phyloP scores from a whole-genome alignment of 495 filamentous ascomycete genomes.

The Trichocladium antarcticum region DNA sequence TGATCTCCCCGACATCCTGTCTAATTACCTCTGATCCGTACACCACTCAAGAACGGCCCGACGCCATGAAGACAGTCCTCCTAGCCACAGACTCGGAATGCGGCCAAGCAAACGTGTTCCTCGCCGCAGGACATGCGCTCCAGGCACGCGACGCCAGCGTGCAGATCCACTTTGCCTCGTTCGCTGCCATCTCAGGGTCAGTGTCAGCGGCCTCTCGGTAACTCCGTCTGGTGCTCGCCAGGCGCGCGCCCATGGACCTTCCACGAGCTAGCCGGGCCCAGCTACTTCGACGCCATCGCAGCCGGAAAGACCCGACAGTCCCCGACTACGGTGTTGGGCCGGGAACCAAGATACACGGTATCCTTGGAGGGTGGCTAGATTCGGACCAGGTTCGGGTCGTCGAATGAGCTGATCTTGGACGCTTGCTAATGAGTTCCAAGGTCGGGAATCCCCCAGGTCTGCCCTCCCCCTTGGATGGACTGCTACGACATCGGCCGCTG shows the following conservation, averaged over 20 bases:
- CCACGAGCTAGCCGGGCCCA: not conserved
- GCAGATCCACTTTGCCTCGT: conserved; percentile 42
- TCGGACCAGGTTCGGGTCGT: conserved; percentile 22
- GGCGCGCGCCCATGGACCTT: conserved; percentile 8
- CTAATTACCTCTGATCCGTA: too few species aligned
- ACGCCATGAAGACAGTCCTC: conserved; percentile 18
- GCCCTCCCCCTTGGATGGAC: conserved; percentile 42
- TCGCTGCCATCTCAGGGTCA: conserved; percentile 20
- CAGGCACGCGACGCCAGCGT: conserved; percentile 24
- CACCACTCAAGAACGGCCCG: too few species aligned
- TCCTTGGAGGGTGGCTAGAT: conserved; percentile 4
- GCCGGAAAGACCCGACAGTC: not conserved
- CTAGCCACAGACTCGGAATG: conserved; percentile 26
- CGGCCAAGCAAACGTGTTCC: conserved; percentile 34
- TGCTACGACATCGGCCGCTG: conserved; percentile 43
- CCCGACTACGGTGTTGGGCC: conserved; percentile 1
- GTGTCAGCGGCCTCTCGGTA: conserved; percentile 3
- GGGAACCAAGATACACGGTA: conserved; percentile 1
- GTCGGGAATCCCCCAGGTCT: conserved; percentile 37
- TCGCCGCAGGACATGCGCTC: conserved; percentile 34
- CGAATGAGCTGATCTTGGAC: conserved; percentile 13
- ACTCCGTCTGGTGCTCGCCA: not conserved
- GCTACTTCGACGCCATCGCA: not conserved
- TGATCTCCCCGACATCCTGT: too few species aligned
- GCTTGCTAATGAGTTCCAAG: conserved; percentile 11